phyloP scores from a whole-genome alignment of 2,329 filamentous ascomycete species.

The Karstenula rhodostoma region DNA sequence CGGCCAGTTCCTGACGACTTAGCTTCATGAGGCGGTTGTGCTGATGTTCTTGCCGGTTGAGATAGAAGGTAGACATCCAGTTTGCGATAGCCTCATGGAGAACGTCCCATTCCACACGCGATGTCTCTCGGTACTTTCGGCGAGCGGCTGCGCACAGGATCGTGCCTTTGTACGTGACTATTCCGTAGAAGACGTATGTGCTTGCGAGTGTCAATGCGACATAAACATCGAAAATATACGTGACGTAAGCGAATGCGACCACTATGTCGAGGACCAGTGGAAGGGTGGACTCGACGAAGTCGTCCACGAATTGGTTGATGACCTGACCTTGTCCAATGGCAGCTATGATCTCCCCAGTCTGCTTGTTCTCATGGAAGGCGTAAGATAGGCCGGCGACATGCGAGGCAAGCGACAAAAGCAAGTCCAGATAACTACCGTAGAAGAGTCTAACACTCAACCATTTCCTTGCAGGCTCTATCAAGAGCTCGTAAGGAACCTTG shows the following conservation, averaged over 20 bases:
- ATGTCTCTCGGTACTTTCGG: constrained; percentile 7
- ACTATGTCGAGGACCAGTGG: constrained; percentile 57
- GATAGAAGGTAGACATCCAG: constrained; percentile 64
- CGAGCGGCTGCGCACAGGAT: constrained; percentile 1
- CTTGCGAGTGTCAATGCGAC: constrained; percentile 30
- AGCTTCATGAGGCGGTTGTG: constrained; percentile 53
- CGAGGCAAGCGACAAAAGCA: constrained; percentile 58
- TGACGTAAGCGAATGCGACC: constrained; percentile 66
- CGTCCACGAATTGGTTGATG: constrained; percentile 51
- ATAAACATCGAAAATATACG: constrained; percentile 66
- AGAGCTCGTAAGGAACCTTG: constrained; percentile 19
- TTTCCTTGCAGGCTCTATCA: constrained; percentile 51
- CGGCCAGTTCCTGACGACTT: constrained; percentile 1
- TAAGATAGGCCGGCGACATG: constrained; percentile 69
- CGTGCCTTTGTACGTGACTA: constrained; percentile 8
- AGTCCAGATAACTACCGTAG: constrained; percentile 66
- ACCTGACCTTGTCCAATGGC: constrained; percentile 66
- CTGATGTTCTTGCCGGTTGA: constrained; percentile 64
- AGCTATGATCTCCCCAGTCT: constrained; percentile 67
- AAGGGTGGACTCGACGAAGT: constrained; percentile 64
- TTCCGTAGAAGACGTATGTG: constrained; percentile 9
- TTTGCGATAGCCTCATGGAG: constrained; percentile 63
- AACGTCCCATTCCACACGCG: constrained; percentile 39
- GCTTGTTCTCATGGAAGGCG: constrained; percentile 64
- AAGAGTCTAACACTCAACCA: constrained; percentile 62